These are phyloP conservation scores for Limnanthes douglasii DNA, from an alignment of 345 rosid genomes.

Conservation along the genomic window DNA sequence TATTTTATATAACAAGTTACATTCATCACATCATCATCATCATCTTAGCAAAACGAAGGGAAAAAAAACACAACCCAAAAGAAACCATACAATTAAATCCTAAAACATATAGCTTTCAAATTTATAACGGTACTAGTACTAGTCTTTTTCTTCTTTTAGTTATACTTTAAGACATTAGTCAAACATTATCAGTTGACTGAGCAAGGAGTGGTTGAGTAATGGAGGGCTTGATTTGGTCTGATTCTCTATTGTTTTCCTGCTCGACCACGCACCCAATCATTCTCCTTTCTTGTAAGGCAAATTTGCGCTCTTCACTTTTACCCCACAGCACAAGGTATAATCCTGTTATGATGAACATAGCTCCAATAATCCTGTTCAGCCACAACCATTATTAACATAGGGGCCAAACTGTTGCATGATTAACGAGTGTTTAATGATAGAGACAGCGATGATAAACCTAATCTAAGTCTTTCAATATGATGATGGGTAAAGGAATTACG, in stretches of 20 bases:
- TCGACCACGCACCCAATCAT: conserved; percentile 45
- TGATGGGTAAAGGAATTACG: conserved; percentile 4
- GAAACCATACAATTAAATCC: too few relatives aligned
- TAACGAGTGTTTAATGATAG: too few relatives aligned
- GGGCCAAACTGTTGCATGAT: too few relatives aligned
- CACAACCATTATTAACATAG: too few relatives aligned
- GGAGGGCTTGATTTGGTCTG: conserved; percentile 45
- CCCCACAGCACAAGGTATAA: conserved; percentile 89
- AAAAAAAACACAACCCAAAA: too few relatives aligned
- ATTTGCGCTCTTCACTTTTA: conserved; percentile 69
- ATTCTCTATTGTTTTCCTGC: conserved; percentile 33
- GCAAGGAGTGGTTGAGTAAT: conserved; percentile 75
- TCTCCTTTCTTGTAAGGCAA: conserved; percentile 37
- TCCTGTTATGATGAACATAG: conserved; percentile 62
- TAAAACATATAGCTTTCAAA: too few relatives aligned
- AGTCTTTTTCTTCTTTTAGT: too few relatives aligned
- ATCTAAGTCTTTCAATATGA: not conserved
- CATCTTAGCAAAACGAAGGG: too few relatives aligned
- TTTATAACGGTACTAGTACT: too few relatives aligned
- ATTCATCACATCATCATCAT: too few relatives aligned
- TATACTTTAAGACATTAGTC: too few relatives aligned
- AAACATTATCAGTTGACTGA: conserved; percentile 72
- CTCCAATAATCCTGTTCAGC: conserved; percentile 68
- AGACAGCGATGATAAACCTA: not conserved
- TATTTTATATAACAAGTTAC: too few relatives aligned